Evolutionary conservation across 768 basidiomycete genomes (phyloP).

Genomic region (Leccinum variicolor): DNA sequence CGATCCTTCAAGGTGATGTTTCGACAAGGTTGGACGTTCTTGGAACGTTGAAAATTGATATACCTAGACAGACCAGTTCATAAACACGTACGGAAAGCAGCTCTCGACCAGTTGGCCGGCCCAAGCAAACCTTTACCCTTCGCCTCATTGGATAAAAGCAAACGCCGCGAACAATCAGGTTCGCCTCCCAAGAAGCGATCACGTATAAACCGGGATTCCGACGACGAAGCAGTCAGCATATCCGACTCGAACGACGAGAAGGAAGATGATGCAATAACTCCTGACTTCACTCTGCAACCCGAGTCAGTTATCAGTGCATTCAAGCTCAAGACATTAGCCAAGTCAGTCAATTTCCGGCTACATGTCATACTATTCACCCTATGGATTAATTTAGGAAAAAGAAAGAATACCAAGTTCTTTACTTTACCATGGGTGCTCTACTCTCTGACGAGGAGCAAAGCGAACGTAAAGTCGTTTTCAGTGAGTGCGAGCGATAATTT

Average conservation of each 20-base stretch:
- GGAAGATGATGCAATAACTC: background rate
- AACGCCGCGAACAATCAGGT: constrained; percentile 20
- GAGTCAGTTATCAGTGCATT: constrained; percentile 43
- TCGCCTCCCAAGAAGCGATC: constrained; percentile 28
- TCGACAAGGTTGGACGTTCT: constrained; percentile 2
- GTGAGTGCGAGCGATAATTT: constrained; percentile 35
- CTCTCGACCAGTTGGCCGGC: constrained; percentile 8
- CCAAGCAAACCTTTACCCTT: constrained; percentile 8
- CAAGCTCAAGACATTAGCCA: constrained; percentile 38
- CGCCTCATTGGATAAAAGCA: constrained; percentile 14
- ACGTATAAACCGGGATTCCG: constrained; percentile 18
- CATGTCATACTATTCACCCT: background rate
- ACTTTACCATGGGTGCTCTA: constrained; percentile 70
- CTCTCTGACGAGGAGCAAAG: constrained; percentile 52
- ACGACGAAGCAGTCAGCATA: constrained; percentile 28
- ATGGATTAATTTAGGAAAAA: constrained; percentile 21
- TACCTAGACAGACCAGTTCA: constrained; percentile 9
- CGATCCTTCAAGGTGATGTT: constrained; percentile 66
- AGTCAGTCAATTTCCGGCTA: constrained; percentile 34
- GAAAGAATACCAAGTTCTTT: constrained; percentile 77
- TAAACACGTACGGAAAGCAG: constrained; percentile 19
- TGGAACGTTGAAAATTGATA: constrained; percentile 1
- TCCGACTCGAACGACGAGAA: constrained; percentile 15
- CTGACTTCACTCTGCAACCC: constrained; percentile 24
- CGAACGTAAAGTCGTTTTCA: constrained; percentile 50